These are phyloP conservation scores for Phoma sp. DNA, from an alignment of 2,329 filamentous ascomycete species.

Conservation along the genomic window DNA sequence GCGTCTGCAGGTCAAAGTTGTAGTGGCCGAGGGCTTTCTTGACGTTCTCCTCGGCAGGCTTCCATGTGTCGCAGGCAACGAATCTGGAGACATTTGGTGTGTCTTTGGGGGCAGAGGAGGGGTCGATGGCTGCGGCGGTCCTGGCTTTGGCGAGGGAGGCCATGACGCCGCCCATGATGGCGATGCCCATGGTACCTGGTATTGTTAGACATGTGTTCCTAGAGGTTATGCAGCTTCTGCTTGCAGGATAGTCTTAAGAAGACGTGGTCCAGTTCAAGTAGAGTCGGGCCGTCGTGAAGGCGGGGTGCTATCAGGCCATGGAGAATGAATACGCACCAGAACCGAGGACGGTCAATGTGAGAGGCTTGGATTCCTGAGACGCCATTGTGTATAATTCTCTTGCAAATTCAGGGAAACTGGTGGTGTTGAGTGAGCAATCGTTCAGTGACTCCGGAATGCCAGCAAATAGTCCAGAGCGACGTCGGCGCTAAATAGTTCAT, in stretches of 20 bases:
- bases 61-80: constrained; percentile 79
- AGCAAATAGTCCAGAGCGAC: constrained; percentile 14
- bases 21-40: constrained; percentile 70
- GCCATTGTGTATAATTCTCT: constrained; percentile 33
- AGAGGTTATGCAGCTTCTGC: not conserved
- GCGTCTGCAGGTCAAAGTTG: constrained; percentile 67
- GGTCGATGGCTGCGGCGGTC: constrained; percentile 46
- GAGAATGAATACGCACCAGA: constrained; percentile 77
- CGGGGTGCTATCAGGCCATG: too few species aligned
- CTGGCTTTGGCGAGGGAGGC: constrained; percentile 65
- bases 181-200: constrained; percentile 82
- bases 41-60: constrained; percentile 73
- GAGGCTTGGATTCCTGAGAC: constrained; percentile 47
- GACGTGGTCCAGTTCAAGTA: too few species aligned
- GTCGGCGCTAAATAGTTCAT: too few species aligned
- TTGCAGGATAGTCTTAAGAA: not conserved
- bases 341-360: constrained; percentile 81
- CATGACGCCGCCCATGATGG: constrained; percentile 82
- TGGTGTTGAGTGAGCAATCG: constrained; percentile 12
- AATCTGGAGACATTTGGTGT: constrained; percentile 69
- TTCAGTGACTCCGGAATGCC: constrained; percentile 10
- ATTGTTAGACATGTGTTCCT: not conserved
- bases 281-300: too few species aligned
- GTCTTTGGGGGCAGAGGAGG: constrained; percentile 50
- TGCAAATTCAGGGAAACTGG: not conserved